These are phyloP conservation scores for Halophytophthora polymorphica DNA, from an alignment of 352 stramenopile genomes.

Conservation along the genomic window DNA sequence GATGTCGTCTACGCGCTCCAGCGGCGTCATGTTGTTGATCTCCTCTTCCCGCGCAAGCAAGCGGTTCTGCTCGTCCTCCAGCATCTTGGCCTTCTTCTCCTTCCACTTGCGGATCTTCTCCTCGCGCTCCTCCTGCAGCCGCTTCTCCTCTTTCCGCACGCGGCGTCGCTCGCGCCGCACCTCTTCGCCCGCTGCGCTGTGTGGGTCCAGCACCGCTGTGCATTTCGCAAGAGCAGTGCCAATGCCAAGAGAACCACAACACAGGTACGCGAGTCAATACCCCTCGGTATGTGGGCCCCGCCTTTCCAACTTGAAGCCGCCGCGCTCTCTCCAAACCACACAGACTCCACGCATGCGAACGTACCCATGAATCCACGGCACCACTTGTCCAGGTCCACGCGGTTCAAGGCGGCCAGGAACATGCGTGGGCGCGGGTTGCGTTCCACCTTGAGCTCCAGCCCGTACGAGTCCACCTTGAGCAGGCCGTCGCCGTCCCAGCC, in stretches of 20 bases:
- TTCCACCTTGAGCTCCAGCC: slow-evolving; percentile 75
- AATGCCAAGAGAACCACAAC: background rate
- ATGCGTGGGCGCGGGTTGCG: slow-evolving; percentile 47
- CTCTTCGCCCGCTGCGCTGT: slow-evolving; percentile 56
- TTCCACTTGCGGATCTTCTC: slow-evolving; percentile 73
- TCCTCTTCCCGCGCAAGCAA: slow-evolving; percentile 56
- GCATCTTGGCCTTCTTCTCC: slow-evolving; percentile 49
- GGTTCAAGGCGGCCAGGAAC: slow-evolving; percentile 74
- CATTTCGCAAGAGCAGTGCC: too few relatives aligned
- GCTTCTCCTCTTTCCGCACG: slow-evolving; percentile 59
- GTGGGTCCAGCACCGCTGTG: slow-evolving; percentile 65
- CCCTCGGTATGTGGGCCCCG: too few relatives aligned
- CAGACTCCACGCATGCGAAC: background rate
- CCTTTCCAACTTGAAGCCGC: background rate
- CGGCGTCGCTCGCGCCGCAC: slow-evolving; percentile 52
- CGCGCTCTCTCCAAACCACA: background rate
- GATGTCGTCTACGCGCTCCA: slow-evolving; percentile 61
- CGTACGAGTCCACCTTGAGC: slow-evolving; percentile 74
- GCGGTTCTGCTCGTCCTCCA: slow-evolving; percentile 53
- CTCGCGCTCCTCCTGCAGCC: slow-evolving; percentile 47
- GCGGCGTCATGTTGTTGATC: slow-evolving; percentile 75
- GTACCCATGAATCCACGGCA: slow-evolving; percentile 63
- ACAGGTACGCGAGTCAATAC: background rate
- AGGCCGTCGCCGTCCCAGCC: slow-evolving; percentile 74
- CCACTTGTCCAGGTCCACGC: slow-evolving; percentile 81